These are phyloP conservation scores for Periconia sp. DNA, from an alignment of 2,329 filamentous ascomycete genomes.

Conservation along the genomic window DNA sequence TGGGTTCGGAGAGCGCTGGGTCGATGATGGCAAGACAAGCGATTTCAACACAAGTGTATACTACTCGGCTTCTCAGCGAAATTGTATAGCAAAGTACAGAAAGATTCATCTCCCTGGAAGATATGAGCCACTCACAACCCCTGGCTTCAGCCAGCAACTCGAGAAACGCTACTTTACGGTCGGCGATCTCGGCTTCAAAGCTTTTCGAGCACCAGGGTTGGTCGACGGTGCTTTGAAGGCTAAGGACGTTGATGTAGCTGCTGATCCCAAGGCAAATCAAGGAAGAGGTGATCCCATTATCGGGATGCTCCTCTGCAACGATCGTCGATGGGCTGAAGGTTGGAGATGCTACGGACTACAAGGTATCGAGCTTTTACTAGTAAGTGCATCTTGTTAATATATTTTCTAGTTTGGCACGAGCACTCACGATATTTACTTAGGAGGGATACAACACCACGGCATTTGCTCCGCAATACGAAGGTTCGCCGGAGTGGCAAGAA, in stretches of 20 bases:
- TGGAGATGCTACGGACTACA: not conserved
- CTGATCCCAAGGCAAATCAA: not conserved
- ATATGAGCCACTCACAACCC: not conserved
- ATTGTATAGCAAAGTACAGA: not conserved
- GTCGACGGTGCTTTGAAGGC: not conserved
- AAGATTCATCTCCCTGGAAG: not conserved
- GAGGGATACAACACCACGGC: not conserved
- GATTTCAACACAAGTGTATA: not conserved
- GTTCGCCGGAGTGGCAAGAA: not conserved
- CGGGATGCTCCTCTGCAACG: not conserved
- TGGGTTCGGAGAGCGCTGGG: not conserved
- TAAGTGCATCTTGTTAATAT: not conserved
- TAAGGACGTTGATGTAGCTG: not conserved
- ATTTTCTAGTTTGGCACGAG: not conserved
- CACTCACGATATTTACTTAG: not conserved
- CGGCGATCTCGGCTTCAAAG: not conserved
- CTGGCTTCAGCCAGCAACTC: not conserved
- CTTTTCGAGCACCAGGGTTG: not conserved
- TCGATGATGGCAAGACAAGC: not conserved
- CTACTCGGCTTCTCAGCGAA: not conserved
- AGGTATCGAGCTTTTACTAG: not conserved
- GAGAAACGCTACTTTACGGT: not conserved
- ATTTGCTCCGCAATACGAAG: not conserved
- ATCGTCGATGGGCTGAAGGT: not conserved
- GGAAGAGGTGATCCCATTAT: not conserved